A percentile compares a stretch with the other conserved stretches of the same genome.
Evolutionary conservation across 768 basidiomycete genomes (phyloP).

Genomic region (Lentinula lateritia): DNA sequence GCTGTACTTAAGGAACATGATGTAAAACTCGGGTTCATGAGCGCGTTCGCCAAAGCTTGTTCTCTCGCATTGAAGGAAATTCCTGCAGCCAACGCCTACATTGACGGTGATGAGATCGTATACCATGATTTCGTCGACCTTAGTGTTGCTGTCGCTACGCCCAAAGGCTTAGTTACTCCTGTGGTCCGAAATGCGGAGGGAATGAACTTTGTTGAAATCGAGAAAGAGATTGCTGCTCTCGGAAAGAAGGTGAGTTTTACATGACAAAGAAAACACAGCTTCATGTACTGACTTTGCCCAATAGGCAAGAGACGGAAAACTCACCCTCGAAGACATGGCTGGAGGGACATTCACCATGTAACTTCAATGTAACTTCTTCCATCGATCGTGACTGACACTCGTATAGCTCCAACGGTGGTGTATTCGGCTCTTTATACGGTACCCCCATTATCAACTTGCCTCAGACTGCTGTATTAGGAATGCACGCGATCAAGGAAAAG

Average conservation of each 20-base stretch:
- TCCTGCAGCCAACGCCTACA: slow-evolving; percentile 88
- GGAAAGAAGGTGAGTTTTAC: slow-evolving; percentile 63
- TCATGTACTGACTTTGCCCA: neutral
- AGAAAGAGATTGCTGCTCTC: slow-evolving; percentile 84
- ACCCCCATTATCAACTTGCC: slow-evolving; percentile 99
- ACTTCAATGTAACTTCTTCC: slow-evolving; percentile 18
- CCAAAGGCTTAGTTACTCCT: slow-evolving; percentile 95
- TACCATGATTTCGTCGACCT: slow-evolving; percentile 91
- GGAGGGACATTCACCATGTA: slow-evolving; percentile 99
- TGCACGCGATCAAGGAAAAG: slow-evolving; percentile 93
- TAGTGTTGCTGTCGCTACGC: slow-evolving; percentile 94
- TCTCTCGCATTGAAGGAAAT: slow-evolving; percentile 85
- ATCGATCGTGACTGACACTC: neutral
- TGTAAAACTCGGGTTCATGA: slow-evolving; percentile 98
- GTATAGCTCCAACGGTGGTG: slow-evolving; percentile 91
- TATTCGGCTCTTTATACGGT: slow-evolving; percentile 91
- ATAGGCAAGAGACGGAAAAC: slow-evolving; percentile 78
- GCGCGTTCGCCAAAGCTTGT: slow-evolving; percentile 88
- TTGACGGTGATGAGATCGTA: slow-evolving; percentile 91
- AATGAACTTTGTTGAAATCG: slow-evolving; percentile 86
- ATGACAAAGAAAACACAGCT: neutral
- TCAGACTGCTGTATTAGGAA: slow-evolving; percentile 87
- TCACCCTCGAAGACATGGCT: slow-evolving; percentile 97
- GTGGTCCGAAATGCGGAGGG: slow-evolving; percentile 87
- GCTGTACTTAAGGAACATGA: slow-evolving; percentile 84